Evolutionary conservation across 202 grass and related monocot genomes (phyloP), one percentile per base, ranked within the genome.

Genomic region (Setaria italica): DNA sequence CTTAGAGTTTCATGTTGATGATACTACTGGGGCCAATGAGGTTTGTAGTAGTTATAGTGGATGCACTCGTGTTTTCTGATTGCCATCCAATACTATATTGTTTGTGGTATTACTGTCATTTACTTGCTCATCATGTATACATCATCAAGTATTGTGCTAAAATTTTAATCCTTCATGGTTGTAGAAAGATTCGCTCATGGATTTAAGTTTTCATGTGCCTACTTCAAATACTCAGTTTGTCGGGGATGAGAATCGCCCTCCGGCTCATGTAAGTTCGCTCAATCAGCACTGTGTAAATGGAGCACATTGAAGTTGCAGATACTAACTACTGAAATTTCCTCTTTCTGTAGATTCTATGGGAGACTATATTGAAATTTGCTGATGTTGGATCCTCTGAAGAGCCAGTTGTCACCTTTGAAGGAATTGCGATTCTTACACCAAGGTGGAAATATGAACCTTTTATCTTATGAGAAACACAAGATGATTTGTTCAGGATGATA

Each of bases 21-120:
- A 99, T 84, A 99, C 94, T 88, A 96, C 97, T 81, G 93, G 97
- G 82, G 97, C 90, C 77, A 99, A 90, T 77, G 97, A 99, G 94
- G 97, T 97, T 63, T 78, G 70, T 47, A 55, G n/a, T 49, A 34
- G 33, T 68, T 78, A 47, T 47, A 72, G 39, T 62, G 45, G 72
- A 69, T 70, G 21, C 76, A 39, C 60, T 65, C 43, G 65, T 0
- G 29, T 76, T 87, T 87, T 47, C 80, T 45, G n/a, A 67, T 79
- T 76, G 9, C 19, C 43, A 75, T 37, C 33, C 25, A 68, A 54
- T 43, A 35, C 2, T 72, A 33, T 59, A 53, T 78, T 8, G 19
- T 6, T 83, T 60, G 53, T 84, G 62, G n/a, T 72, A 58, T 50
- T 79, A 33, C 60, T 82, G 9, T 47, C 45, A 67, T 70, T 67